phyloP scores from a whole-genome alignment of 1,139 yeast genomes.

The Saccharomyces hybrid region DNA sequence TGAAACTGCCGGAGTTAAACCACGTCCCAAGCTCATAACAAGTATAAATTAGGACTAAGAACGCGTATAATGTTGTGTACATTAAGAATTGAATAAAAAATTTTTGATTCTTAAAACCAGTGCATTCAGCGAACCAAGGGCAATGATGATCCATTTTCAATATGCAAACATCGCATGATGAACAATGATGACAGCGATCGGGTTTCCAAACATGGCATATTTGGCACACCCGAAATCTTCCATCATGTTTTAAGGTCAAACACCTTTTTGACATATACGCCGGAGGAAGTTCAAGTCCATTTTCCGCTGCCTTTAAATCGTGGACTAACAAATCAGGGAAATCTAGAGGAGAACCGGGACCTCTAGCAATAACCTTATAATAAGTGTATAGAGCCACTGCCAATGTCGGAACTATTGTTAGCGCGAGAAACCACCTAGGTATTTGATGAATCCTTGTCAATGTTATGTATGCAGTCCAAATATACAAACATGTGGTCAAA shows the following conservation, averaged over 20 bases:
- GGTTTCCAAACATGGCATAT: constrained; percentile 89
- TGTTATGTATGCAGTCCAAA: constrained; percentile 20
- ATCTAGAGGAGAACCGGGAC: constrained; percentile 61
- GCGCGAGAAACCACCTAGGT: constrained; percentile 5
- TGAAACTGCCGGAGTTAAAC: constrained; percentile 39
- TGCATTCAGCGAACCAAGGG: constrained; percentile 92
- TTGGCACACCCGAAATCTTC: constrained; percentile 51
- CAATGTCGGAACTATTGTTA: constrained; percentile 7
- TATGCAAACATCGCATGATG: constrained; percentile 60
- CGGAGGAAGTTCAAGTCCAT: constrained; percentile 36
- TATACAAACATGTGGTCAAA: constrained; percentile 17
- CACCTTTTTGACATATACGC: constrained; percentile 31
- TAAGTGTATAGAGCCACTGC: constrained; percentile 39
- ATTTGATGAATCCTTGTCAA: constrained; percentile 13
- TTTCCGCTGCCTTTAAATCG: constrained; percentile 24
- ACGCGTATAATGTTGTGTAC: constrained; percentile 47
- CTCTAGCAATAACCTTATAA: constrained; percentile 44
- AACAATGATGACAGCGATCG: constrained; percentile 88
- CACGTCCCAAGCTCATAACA: constrained; percentile 42
- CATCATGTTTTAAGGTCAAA: constrained; percentile 37
- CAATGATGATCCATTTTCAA: constrained; percentile 88
- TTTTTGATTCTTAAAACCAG: constrained; percentile 78
- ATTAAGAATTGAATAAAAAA: constrained; percentile 66
- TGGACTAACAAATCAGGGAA: constrained; percentile 37
- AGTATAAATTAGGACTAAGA: constrained; percentile 37